phyloP scores from a whole-genome alignment of 148 eudicot species.

The Camellia sinensis region DNA sequence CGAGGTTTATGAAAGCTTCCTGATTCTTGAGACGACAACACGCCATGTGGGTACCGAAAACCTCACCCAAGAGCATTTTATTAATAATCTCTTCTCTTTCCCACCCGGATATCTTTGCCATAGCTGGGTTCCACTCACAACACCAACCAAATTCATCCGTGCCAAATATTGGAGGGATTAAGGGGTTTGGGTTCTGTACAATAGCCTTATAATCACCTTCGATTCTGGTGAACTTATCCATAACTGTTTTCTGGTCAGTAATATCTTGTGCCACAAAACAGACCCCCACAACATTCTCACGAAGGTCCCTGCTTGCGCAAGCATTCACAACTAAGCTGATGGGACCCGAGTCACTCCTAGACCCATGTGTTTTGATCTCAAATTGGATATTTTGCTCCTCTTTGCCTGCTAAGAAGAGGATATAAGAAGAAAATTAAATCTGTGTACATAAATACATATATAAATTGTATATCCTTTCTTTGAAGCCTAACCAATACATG shows the following conservation, averaged over 20 bases:
- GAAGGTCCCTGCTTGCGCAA: slow-evolving; percentile 75
- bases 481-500: background rate
- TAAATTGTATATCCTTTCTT: background rate
- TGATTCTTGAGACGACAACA: slow-evolving; percentile 76
- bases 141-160: slow-evolving; percentile 95
- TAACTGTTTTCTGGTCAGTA: slow-evolving; percentile 69
- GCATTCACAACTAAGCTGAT: slow-evolving; percentile 81
- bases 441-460: background rate
- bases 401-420: slow-evolving; percentile 44
- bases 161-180: slow-evolving; percentile 91
- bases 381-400: slow-evolving; percentile 76
- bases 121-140: slow-evolving; percentile 89
- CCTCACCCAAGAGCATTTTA: slow-evolving; percentile 88
- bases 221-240: slow-evolving; percentile 91
- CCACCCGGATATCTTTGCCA: slow-evolving; percentile 72
- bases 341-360: slow-evolving; percentile 49
- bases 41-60: slow-evolving; percentile 63
- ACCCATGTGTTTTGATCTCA: slow-evolving; percentile 67
- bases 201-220: slow-evolving; percentile 94
- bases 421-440: background rate
- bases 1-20: slow-evolving; percentile 72
- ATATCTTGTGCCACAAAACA: slow-evolving; percentile 88
- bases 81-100: slow-evolving; percentile 53
- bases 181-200: slow-evolving; percentile 80
- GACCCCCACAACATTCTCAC: slow-evolving; percentile 66